phyloP scores from a whole-genome alignment of 1,284 basidiomycete species.

The Hemileia vastatrix region DNA sequence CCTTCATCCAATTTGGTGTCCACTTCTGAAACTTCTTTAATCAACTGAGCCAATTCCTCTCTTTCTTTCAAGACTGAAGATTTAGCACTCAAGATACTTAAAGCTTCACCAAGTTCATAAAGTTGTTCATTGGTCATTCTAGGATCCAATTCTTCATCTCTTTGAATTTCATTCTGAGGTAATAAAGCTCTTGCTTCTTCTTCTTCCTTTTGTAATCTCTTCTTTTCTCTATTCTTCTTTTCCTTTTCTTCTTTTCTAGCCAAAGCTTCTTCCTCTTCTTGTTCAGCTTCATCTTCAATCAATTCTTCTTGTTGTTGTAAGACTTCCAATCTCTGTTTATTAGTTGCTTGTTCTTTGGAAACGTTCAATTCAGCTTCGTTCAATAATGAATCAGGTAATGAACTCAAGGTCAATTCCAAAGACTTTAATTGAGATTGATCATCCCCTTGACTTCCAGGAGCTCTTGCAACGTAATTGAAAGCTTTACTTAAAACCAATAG shows the following conservation, averaged over 20 bases:
- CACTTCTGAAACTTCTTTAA: constrained; percentile 28
- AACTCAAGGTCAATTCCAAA: constrained; percentile 41
- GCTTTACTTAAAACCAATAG: constrained; percentile 41
- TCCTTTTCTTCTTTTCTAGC: constrained; percentile 38
- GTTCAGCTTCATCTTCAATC: constrained; percentile 44
- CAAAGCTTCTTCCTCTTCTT: constrained; percentile 40
- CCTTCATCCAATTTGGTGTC: background rate
- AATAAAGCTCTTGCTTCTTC: constrained; percentile 34
- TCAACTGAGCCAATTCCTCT: constrained; percentile 37
- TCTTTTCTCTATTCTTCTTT: constrained; percentile 34
- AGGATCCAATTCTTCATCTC: constrained; percentile 30
- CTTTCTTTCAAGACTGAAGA: constrained; percentile 42
- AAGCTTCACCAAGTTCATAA: constrained; percentile 41
- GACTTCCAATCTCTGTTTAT: constrained; percentile 44
- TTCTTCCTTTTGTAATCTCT: constrained; percentile 30
- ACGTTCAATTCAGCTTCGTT: constrained; percentile 43
- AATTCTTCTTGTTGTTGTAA: constrained; percentile 43
- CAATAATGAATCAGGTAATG: constrained; percentile 40
- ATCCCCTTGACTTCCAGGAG: too few species aligned
- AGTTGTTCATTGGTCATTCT: constrained; percentile 44
- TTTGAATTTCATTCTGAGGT: constrained; percentile 27
- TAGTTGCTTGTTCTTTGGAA: constrained; percentile 40
- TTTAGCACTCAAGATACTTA: constrained; percentile 40
- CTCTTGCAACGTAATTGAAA: constrained; percentile 42
- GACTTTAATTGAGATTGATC: constrained; percentile 33